Conservation (phyloP, 495 filamentous ascomycete species). For the Penicillium samsonianum region DNA sequence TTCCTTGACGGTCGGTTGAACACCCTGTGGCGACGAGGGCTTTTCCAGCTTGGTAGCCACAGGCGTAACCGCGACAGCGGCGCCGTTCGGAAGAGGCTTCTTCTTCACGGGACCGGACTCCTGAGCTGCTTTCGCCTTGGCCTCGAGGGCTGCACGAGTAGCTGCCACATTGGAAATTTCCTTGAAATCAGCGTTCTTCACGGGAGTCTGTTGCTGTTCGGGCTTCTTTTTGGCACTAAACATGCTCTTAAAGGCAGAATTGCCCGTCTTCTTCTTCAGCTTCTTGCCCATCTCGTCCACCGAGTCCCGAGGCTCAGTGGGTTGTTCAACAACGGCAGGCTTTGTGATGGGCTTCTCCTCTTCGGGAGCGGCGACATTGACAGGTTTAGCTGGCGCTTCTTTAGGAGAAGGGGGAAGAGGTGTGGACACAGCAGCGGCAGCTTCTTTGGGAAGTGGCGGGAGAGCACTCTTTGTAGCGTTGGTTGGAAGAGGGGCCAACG, state of each 20-base stretch:
- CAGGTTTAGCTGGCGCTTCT: slow-evolving; percentile 17
- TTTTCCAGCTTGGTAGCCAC: slow-evolving; percentile 21
- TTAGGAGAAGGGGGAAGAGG: slow-evolving; percentile 39
- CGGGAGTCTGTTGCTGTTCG: slow-evolving; percentile 36
- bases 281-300: slow-evolving; percentile 39
- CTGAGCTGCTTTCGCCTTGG: slow-evolving; percentile 43
- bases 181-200: slow-evolving; percentile 40
- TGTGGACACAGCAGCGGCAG: slow-evolving; percentile 20
- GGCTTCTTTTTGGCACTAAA: slow-evolving; percentile 50
- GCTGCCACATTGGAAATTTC: slow-evolving; percentile 48
- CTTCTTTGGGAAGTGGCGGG: slow-evolving; percentile 27
- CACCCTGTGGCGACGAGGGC: slow-evolving; percentile 23
- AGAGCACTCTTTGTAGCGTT: slow-evolving; percentile 21
- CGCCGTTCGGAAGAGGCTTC: slow-evolving; percentile 36
- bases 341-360: slow-evolving; percentile 20
- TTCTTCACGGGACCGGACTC: slow-evolving; percentile 38
- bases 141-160: slow-evolving; percentile 53
- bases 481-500: slow-evolving; percentile 17
- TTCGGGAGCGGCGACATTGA: slow-evolving; percentile 15
- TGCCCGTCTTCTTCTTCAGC: slow-evolving; percentile 51
- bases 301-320: slow-evolving; percentile 30
- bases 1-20: slow-evolving; percentile 15
- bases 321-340: slow-evolving; percentile 25
- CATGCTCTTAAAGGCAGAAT: slow-evolving; percentile 49
- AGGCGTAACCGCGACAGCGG: slow-evolving; percentile 12